Percentiles rank a stretch among this genome's conserved stretches.
phyloP scores from a whole-genome alignment of 176 grass and related monocot species.

The Carex littledalei region DNA sequence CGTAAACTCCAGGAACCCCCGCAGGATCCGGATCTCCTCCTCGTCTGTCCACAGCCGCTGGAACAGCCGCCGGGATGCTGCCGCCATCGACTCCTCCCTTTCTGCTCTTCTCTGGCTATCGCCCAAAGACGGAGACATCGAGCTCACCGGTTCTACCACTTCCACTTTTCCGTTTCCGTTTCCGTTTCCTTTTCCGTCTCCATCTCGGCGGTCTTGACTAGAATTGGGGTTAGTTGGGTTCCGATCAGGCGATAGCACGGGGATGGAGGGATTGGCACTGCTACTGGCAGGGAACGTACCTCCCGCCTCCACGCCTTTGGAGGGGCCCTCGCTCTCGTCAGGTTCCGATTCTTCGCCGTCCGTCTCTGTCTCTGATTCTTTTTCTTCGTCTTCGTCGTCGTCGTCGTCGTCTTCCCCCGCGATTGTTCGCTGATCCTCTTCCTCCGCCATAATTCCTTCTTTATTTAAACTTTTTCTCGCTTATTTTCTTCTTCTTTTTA shows the following conservation, averaged over 20 bases:
- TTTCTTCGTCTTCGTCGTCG: conserved; percentile 3
- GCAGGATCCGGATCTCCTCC: conserved; percentile 85
- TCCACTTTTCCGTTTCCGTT: background rate
- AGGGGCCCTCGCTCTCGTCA: background rate
- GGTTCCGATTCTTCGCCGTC: conserved; percentile 6
- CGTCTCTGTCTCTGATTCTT: conserved; percentile 20
- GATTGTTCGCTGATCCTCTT: conserved; percentile 12
- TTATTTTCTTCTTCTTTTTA: background rate
- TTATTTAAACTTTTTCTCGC: background rate
- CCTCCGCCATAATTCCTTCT: conserved; percentile 9
- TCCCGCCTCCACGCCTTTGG: background rate
- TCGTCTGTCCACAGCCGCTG: conserved; percentile 95
- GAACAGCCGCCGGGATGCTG: conserved; percentile 57
- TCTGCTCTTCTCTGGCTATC: background rate
- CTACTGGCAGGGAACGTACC: background rate
- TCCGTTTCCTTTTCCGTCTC: background rate
- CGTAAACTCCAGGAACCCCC: conserved; percentile 86
- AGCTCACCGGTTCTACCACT: background rate
- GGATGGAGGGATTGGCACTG: background rate
- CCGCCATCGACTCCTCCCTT: background rate
- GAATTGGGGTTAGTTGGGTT: background rate
- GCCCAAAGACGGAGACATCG: background rate
- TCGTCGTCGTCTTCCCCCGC: background rate
- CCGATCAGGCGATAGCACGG: background rate
- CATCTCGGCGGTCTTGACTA: background rate